Conservation (phyloP, 495 filamentous ascomycete species). For the Talaromyces stipitatus region DNA sequence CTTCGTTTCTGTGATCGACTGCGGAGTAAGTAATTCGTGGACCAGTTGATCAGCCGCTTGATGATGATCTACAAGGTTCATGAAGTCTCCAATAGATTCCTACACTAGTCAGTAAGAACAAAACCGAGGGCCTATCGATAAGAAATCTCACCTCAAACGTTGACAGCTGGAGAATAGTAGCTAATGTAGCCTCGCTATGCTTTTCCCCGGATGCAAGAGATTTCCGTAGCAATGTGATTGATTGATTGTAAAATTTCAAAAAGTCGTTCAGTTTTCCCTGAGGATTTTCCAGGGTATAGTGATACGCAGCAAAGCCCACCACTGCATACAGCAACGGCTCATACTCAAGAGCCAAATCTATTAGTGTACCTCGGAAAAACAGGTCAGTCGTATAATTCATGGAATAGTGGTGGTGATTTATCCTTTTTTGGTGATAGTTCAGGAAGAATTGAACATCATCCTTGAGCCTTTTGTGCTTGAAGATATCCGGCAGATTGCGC, state of each 20-base stretch:
- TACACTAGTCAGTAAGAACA: conserved; percentile 27
- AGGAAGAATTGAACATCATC: conserved; percentile 73
- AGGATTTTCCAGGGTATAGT: conserved; percentile 60
- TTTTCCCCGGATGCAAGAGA: conserved; percentile 62
- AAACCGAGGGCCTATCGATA: not conserved
- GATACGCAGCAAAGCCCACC: conserved; percentile 87
- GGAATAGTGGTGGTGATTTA: conserved; percentile 76
- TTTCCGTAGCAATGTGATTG: conserved; percentile 65
- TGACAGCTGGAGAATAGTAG: conserved; percentile 87
- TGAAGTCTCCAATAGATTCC: conserved; percentile 94
- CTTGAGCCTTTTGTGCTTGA: conserved; percentile 33
- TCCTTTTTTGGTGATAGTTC: conserved; percentile 62
- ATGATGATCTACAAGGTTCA: conserved; percentile 86
- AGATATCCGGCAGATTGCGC: conserved; percentile 22
- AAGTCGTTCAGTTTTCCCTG: conserved; percentile 72
- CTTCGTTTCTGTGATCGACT: conserved; percentile 63
- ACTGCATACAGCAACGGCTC: conserved; percentile 84
- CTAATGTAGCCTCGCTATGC: conserved; percentile 65
- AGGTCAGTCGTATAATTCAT: conserved; percentile 56
- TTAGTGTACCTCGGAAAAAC: conserved; percentile 65
- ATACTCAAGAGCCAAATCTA: conserved; percentile 65
- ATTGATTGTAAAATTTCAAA: conserved; percentile 82
- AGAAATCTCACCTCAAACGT: conserved; percentile 79
- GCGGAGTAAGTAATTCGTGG: conserved; percentile 66
- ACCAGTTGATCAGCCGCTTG: conserved; percentile 81